Percentiles rank a stretch among this genome's conserved stretches.
These are phyloP conservation scores for Boeremia lycopersici DNA, from an alignment of 2,329 filamentous ascomycete genomes.

Conservation along the genomic window DNA sequence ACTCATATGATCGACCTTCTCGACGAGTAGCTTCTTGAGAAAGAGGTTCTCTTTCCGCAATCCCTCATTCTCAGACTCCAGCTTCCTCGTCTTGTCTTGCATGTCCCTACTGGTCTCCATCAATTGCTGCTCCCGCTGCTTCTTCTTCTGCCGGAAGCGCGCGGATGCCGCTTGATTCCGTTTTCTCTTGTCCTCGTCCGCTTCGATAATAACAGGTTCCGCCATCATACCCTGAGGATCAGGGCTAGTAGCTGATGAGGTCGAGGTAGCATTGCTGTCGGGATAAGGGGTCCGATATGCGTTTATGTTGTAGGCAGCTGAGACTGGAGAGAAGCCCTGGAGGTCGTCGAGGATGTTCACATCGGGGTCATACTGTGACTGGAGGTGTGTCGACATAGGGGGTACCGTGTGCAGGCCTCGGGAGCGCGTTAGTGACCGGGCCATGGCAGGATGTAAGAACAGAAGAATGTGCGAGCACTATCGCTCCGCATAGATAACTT, in stretches of 20 bases:
- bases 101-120: constrained; percentile 65
- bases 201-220: constrained; percentile 48
- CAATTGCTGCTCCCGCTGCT: constrained; percentile 87
- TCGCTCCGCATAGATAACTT: constrained; percentile 2
- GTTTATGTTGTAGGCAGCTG: constrained; percentile 31
- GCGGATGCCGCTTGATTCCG: constrained; percentile 88
- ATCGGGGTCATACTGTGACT: constrained; percentile 33
- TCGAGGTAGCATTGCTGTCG: constrained; percentile 40
- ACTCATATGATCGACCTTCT: constrained; percentile 49
- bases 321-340: constrained; percentile 35
- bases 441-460: constrained; percentile 5
- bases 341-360: constrained; percentile 39
- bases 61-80: constrained; percentile 61
- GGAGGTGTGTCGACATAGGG: constrained; percentile 36
- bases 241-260: constrained; percentile 34
- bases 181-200: constrained; percentile 88
- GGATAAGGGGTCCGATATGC: constrained; percentile 40
- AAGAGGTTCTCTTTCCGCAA: constrained; percentile 52
- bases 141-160: constrained; percentile 93
- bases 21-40: constrained; percentile 44
- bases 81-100: constrained; percentile 73
- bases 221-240: constrained; percentile 24
- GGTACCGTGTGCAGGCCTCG: constrained; percentile 39
- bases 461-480: constrained; percentile 6
- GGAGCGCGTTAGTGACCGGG: constrained; percentile 32